Percentiles rank a stretch among this genome's conserved stretches.
phyloP scores from a whole-genome alignment of 306 rosid species.

The Pterocarpus macrocarpus region DNA sequence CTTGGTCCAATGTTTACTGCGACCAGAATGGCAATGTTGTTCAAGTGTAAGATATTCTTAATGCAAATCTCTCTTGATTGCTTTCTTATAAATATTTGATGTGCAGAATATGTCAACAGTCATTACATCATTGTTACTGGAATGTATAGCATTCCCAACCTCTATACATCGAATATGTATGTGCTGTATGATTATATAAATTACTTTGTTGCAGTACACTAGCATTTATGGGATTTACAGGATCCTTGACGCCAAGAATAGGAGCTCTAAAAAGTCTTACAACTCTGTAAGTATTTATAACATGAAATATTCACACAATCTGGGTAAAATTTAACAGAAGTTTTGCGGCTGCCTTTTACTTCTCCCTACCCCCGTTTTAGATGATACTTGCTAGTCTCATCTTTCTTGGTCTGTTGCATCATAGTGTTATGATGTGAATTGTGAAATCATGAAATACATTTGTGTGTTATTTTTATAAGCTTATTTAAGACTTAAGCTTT shows the following conservation, averaged over 20 bases:
- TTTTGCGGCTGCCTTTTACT: slow-evolving; percentile 2
- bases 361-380: not conserved
- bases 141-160: slow-evolving; percentile 1
- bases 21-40: slow-evolving; percentile 56
- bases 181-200: slow-evolving; percentile 40
- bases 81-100: slow-evolving; percentile 38
- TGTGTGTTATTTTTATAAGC: too few species aligned
- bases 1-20: slow-evolving; percentile 87
- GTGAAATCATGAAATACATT: not conserved
- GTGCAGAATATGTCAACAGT: slow-evolving; percentile 1
- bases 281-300: slow-evolving; percentile 72
- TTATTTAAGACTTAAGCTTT: too few species aligned
- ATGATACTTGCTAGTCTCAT: slow-evolving; percentile 25
- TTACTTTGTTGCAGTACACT: slow-evolving; percentile 70
- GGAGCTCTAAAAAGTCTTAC: slow-evolving; percentile 68
- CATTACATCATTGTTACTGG: slow-evolving; percentile 1
- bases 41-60: slow-evolving; percentile 73
- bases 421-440: slow-evolving; percentile 15
- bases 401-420: slow-evolving; percentile 35
- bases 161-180: not conserved
- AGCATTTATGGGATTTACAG: slow-evolving; percentile 80
- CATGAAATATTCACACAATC: slow-evolving; percentile 7
- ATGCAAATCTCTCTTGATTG: slow-evolving; percentile 11
- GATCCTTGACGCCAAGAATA: slow-evolving; percentile 77
- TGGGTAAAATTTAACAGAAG: not conserved